These are phyloP conservation scores for Vanderwaltozyma verrucispora DNA, from an alignment of 805 yeast genomes.

Conservation along the genomic window DNA sequence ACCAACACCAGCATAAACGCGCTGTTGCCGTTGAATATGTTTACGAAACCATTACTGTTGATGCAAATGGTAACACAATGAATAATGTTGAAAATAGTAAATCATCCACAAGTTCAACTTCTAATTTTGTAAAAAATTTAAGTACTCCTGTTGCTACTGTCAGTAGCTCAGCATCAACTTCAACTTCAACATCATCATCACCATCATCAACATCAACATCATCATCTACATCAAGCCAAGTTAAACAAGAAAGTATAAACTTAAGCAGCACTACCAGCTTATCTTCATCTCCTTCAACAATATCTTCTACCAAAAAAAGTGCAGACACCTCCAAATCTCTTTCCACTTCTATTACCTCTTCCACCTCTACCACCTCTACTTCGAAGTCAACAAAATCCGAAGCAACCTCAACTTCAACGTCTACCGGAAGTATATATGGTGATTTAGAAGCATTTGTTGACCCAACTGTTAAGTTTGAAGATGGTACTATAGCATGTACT, in stretches of 20 bases:
- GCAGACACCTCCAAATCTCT: slow-evolving; percentile 8
- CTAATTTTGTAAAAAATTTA: too few relatives aligned
- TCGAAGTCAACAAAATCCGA: slow-evolving; percentile 14
- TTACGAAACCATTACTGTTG: slow-evolving; percentile 41
- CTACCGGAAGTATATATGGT: slow-evolving; percentile 32
- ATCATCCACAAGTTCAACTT: slow-evolving; percentile 26
- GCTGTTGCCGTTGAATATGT: slow-evolving; percentile 38
- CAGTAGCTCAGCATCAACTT: not conserved
- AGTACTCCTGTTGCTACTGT: too few relatives aligned
- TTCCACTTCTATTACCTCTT: slow-evolving; percentile 11
- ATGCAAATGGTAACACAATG: slow-evolving; percentile 22
- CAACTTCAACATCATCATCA: not conserved
- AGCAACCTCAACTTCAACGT: slow-evolving; percentile 18
- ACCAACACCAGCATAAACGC: slow-evolving; percentile 36
- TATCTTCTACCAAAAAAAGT: not conserved
- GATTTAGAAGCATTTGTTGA: slow-evolving; percentile 36
- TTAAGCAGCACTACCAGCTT: slow-evolving; percentile 5
- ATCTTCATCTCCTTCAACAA: too few relatives aligned
- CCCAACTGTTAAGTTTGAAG: slow-evolving; percentile 52
- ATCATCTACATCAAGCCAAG: too few relatives aligned
- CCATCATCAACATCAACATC: not conserved
- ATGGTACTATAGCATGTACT: slow-evolving; percentile 59
- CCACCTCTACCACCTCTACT: slow-evolving; percentile 13
- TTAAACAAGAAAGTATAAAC: too few relatives aligned
- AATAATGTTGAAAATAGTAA: slow-evolving; percentile 13